These are phyloP conservation scores for Xylariaceae sp. DNA, from an alignment of 2,329 filamentous ascomycete species.

Conservation along the genomic window DNA sequence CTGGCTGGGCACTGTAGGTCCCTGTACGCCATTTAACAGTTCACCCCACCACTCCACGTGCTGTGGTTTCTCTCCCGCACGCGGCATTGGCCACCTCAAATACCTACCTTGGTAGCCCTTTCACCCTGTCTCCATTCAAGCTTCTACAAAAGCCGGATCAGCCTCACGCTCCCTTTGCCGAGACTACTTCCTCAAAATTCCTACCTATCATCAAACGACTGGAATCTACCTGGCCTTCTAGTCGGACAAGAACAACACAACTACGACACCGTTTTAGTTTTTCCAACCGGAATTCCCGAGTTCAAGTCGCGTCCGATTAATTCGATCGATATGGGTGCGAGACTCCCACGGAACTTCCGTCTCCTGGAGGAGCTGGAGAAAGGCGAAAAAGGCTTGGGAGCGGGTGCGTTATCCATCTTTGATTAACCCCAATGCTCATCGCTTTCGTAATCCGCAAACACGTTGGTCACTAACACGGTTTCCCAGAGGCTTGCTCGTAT, in stretches of 20 bases:
- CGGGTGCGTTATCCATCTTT: slow-evolving; percentile 49
- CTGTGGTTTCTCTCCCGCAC: slow-evolving; percentile 1
- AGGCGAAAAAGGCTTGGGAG: slow-evolving; percentile 93
- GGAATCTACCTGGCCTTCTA: not conserved
- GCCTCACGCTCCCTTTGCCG: not conserved
- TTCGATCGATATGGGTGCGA: slow-evolving; percentile 41
- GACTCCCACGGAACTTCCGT: slow-evolving; percentile 92
- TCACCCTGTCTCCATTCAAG: not conserved
- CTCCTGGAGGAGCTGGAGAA: slow-evolving; percentile 97
- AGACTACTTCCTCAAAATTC: not conserved
- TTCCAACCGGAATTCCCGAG: not conserved
- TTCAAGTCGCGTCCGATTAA: not conserved
- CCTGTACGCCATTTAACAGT: not conserved
- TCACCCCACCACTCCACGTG: slow-evolving; percentile 24
- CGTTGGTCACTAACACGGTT: not conserved
- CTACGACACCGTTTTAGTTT: not conserved
- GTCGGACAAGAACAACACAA: not conserved
- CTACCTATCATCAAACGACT: too few species aligned
- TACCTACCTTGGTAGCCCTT: not conserved
- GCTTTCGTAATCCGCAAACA: not conserved
- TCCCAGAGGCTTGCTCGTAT: slow-evolving; percentile 87
- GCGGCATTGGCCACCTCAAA: slow-evolving; percentile 10
- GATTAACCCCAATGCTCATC: not conserved
- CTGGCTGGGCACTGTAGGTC: too few species aligned
- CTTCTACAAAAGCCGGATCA: not conserved